Base-by-base conservation (phyloP, 2,329 filamentous ascomycete species). In the Claviceps lovelessii region DNA sequence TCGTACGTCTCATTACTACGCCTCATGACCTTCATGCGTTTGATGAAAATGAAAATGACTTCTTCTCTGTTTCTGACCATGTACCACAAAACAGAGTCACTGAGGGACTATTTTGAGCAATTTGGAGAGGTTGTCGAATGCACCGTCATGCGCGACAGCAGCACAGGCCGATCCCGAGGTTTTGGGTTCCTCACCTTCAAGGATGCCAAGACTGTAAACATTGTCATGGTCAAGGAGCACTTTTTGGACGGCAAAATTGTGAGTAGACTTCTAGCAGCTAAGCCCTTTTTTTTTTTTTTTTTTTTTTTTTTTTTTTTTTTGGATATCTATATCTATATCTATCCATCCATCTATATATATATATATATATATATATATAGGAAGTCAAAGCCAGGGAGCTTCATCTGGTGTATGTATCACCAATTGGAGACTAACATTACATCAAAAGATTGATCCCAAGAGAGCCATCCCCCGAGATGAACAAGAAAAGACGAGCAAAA, bases 141-240 rank as follows among this genome's bases (percentile, higher is more conserved):
- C 69, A 98, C 93, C 17, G 93, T 98, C n/a, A 98, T 98, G 93
- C 83, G 93, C 60, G 93, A 98, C 71, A 90, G 90, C 58, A 86
- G 88, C 51, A 95, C 90, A 10, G 93, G 93, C 47, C 84, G 93
- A 59, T 97, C 93, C 35, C 83, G 93, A 71, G 93, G 93, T 29
- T 98, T 98, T 64, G 93, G 93, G 35, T 98, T 98, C 72, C 77
- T 98, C 58, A 98, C 93, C 0, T 98, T 98, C 77, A 94, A 88
- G 68, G 93, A 98, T 66, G 86, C 93, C 50, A 95, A 95, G 74
- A 95, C 89, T 4, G 93, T 98, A 61, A 98, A 98, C 68, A 95
- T 90, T 61, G 93, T 98, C 60, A 98, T 98, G 93, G 93, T 98
- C 59, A 98, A 98, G 73, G 93, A 98, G 68, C 93, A 98, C 70